Base-by-base conservation (phyloP, 2,329 filamentous ascomycete species). In the Didymella pomorum region DNA sequence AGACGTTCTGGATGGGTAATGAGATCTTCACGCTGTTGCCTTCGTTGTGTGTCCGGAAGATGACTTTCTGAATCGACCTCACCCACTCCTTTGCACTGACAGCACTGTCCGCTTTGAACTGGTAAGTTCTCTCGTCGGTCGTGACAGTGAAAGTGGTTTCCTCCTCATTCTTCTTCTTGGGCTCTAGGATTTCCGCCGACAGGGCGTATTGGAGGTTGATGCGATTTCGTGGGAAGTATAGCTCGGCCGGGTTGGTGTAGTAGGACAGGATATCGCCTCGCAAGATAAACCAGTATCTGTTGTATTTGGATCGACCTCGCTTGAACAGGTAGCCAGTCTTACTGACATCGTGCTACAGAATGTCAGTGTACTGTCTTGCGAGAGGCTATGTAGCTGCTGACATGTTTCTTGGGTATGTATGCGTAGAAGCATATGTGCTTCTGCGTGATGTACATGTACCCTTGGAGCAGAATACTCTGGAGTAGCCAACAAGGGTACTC, bases 21-120 rank as follows among this genome's bases (percentile, higher is more conserved):
- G 91, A 95, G 54, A 98, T 96, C 80, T 98, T 98, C 75, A 99
- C 92, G 72, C 93, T 97, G 73, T 97, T 93, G 10, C 95, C 94
- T 63, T 97, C 94, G 71, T 98, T 98, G 78, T 96, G 93, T 11
- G 93, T 94, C 49, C 93, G 86, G 73, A 98, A 98, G 56, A 98
- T 97, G 67, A 97, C 93, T 59, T 95, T 91, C 72, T 97, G 94
- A 25, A 99, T 81, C 52, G 91, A 88, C 77, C 95, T 95, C 44
- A 97, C 93, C 95, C 95, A 99, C 80, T 98, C 95, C 75, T 92
- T 95, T 11, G 95, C 95, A 72, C 91, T 97, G 4, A 88, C 84
- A 1, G 86, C 83, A 72, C 92, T 97, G 74, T 99, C 95, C 35
- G 94, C 95, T 70, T 87, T 88, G 80, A 98, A 96, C 69, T 92